Base-by-base conservation (phyloP, 768 basidiomycete genomes). In the Collybia sordida region DNA sequence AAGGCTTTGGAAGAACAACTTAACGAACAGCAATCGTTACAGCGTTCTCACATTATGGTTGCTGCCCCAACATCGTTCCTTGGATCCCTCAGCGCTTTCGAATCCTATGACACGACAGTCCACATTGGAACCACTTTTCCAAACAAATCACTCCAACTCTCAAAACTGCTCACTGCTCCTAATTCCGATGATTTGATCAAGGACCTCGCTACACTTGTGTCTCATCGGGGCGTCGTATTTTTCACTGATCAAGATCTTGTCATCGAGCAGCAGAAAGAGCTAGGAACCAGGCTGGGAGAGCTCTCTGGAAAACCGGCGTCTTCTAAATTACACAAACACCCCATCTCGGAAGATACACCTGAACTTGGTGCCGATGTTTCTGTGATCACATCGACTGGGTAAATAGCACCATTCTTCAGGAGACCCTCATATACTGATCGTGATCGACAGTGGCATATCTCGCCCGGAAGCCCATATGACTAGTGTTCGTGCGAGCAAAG, bases 201-300 rank as follows among this genome's bases (percentile, higher is more conserved):
- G 18, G 82, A 83, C 56, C 74, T 85, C 5, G 80, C 82, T 0
- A 70, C 71, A 2, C 71, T 82, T 36, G 71, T 77, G 31, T 74
- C 72, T 23, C 78, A 77, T 46, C 79, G 84, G 25, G 82, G 83
- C 3, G 84, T 85, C 40, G 81, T 85, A 4, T 86, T 86, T 67
- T 82, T 86, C 72, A 72, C 75, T 9, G 68, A 74, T 17, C 82
- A 84, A 60, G 72, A 77, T 53, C 60, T 86, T 45, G 69, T 62
- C 3, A 61, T 79, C 36, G 69, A 72, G 22, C 72, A 82, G 56
- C 81, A 83, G 65, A 77, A 74, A 50, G 57, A 67, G 44, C 77
- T 85, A 15, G 79, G 66, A 4, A 64, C 66, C n/a, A 64, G 70
- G 15, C 60, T 85, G 9, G 82, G 83, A 7, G 63, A 72, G 53